Percentiles rank a stretch among this genome's conserved stretches.
Conservation (phyloP, 257 asterid species). For the Solanum pimpinellifolium region DNA sequence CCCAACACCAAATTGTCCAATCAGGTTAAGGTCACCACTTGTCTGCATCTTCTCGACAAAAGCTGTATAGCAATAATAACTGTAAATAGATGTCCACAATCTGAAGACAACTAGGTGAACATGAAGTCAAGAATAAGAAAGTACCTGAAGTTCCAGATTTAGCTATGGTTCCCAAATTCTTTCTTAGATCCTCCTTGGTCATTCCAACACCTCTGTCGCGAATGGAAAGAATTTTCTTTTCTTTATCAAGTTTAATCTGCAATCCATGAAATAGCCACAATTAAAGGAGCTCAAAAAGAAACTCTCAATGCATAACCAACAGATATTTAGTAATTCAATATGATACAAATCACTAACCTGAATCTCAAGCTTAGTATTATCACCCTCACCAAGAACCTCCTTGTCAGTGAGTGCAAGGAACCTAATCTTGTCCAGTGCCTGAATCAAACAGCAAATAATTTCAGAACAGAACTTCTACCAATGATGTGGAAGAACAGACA, state of each 20-base stretch:
- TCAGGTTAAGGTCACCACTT: slow-evolving; percentile 85
- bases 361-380: slow-evolving; percentile 75
- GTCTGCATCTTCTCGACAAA: slow-evolving; percentile 97
- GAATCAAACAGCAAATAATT: not conserved
- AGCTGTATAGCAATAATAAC: slow-evolving; percentile 33
- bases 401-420: slow-evolving; percentile 85
- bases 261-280: not conserved
- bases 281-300: not conserved
- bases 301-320: not conserved
- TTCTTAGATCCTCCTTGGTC: slow-evolving; percentile 93
- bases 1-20: slow-evolving; percentile 98
- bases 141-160: slow-evolving; percentile 97
- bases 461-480: not conserved
- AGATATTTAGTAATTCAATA: not conserved
- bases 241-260: slow-evolving; percentile 91
- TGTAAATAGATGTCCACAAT: not conserved
- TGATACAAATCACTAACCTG: slow-evolving; percentile 38
- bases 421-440: slow-evolving; percentile 94
- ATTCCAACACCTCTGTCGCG: slow-evolving; percentile 96
- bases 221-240: slow-evolving; percentile 71
- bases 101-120: not conserved
- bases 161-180: slow-evolving; percentile 97
- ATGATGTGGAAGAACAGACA: not conserved
- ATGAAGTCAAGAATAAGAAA: not conserved
- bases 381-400: slow-evolving; percentile 92